A percentile compares a stretch with the other conserved stretches of the same genome.
Conservation (phyloP, 1,284 basidiomycete species). For the Thecaphora frezii region DNA sequence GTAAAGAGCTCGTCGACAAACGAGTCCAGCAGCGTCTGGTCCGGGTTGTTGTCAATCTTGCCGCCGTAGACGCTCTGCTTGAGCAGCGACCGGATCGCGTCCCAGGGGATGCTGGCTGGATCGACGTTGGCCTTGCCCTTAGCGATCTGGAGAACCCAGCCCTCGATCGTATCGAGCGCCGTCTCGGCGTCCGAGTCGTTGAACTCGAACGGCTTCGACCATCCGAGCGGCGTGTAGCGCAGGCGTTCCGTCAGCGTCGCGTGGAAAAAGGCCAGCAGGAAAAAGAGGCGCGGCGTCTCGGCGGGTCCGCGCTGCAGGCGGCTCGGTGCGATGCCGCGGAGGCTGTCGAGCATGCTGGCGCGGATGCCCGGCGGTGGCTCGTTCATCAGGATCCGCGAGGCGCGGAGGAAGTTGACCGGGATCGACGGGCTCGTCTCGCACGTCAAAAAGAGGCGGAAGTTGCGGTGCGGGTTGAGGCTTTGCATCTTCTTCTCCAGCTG, state of each 20-base stretch:
- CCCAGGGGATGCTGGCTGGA: slow-evolving; percentile 54
- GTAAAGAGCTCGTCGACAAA: slow-evolving; percentile 55
- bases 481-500: slow-evolving; percentile 55
- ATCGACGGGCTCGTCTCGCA: slow-evolving; percentile 55
- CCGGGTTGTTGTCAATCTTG: slow-evolving; percentile 53
- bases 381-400: slow-evolving; percentile 55
- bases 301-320: slow-evolving; percentile 48
- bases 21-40: slow-evolving; percentile 54
- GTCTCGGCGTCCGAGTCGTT: slow-evolving; percentile 56
- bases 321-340: slow-evolving; percentile 36
- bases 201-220: slow-evolving; percentile 56
- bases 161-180: slow-evolving; percentile 53
- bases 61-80: slow-evolving; percentile 56
- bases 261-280: slow-evolving; percentile 56
- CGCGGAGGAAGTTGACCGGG: slow-evolving; percentile 53
- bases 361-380: slow-evolving; percentile 57
- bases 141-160: slow-evolving; percentile 47
- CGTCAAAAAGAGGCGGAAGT: slow-evolving; percentile 56
- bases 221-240: slow-evolving; percentile 55
- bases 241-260: slow-evolving; percentile 52
- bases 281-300: slow-evolving; percentile 50
- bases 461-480: slow-evolving; percentile 44
- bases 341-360: slow-evolving; percentile 51
- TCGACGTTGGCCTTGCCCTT: slow-evolving; percentile 48
- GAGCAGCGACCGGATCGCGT: slow-evolving; percentile 50